Evolutionary conservation across 306 rosid genomes (phyloP).

Genomic region (Cicer bijugum): DNA sequence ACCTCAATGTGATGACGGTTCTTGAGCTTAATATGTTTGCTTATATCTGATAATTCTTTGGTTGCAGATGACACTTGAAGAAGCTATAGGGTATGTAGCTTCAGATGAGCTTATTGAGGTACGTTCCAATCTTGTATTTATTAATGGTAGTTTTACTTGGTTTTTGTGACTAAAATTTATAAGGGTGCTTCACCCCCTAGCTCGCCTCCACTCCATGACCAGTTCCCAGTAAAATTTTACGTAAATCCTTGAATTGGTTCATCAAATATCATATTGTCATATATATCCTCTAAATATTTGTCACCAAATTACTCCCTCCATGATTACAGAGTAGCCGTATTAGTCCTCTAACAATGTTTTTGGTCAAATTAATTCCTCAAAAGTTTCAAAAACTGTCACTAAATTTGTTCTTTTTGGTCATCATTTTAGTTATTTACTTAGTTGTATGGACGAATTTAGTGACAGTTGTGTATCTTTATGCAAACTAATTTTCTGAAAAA

Average conservation of each 20-base stretch:
- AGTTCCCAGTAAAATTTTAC: background rate
- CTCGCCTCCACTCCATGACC: slow-evolving; percentile 1
- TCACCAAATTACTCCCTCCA: background rate
- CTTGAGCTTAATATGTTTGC: slow-evolving; percentile 19
- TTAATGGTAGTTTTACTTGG: background rate
- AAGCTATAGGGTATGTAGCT: slow-evolving; percentile 96
- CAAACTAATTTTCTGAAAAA: background rate
- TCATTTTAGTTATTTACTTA: background rate
- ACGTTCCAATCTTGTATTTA: slow-evolving; percentile 30
- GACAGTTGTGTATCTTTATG: background rate
- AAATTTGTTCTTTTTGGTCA: background rate
- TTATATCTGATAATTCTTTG: slow-evolving; percentile 45
- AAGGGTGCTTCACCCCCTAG: background rate
- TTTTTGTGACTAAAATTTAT: slow-evolving; percentile 13
- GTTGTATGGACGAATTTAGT: background rate
- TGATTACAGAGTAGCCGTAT: background rate
- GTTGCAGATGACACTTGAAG: slow-evolving; percentile 93
- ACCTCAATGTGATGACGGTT: slow-evolving; percentile 7
- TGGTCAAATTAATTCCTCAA: background rate
- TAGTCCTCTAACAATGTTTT: background rate
- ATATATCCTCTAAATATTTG: background rate
- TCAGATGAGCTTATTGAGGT: slow-evolving; percentile 98
- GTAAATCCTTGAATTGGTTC: background rate
- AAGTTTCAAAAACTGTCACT: background rate
- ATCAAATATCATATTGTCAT: slow-evolving; percentile 1